phyloP scores from a whole-genome alignment of 306 rosid species.

The Malus sylvestris region DNA sequence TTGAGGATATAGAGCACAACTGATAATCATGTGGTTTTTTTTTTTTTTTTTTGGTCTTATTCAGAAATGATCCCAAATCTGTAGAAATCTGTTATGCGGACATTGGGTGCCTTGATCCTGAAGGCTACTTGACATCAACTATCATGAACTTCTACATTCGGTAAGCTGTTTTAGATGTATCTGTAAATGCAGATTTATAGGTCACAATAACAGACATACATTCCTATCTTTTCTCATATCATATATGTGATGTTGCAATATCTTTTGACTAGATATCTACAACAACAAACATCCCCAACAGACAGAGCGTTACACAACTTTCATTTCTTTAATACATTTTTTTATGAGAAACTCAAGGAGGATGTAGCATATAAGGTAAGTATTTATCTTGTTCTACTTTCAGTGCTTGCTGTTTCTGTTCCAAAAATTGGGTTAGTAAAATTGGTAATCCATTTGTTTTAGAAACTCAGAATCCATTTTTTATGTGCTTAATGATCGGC shows the following conservation, averaged over 20 bases:
- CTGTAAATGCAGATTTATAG: background rate
- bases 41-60: slow-evolving; percentile 25
- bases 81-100: slow-evolving; percentile 67
- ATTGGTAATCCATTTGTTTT: background rate
- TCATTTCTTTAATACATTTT: slow-evolving; percentile 88
- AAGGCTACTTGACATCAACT: slow-evolving; percentile 70
- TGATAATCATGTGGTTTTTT: slow-evolving; percentile 8
- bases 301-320: slow-evolving; percentile 41
- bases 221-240: background rate
- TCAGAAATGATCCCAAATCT: slow-evolving; percentile 82
- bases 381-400: background rate
- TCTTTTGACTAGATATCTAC: slow-evolving; percentile 61
- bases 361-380: slow-evolving; percentile 73
- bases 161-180: slow-evolving; percentile 31
- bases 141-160: slow-evolving; percentile 89
- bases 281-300: slow-evolving; percentile 58
- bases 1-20: background rate
- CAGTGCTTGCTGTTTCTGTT: background rate
- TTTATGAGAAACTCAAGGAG: slow-evolving; percentile 82
- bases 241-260: background rate
- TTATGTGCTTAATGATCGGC: background rate
- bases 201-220: background rate
- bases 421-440: background rate
- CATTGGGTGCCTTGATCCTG: slow-evolving; percentile 71
- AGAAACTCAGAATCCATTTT: background rate